Base-by-base conservation (phyloP, 345 rosid genomes). In the Brassica cretica region DNA sequence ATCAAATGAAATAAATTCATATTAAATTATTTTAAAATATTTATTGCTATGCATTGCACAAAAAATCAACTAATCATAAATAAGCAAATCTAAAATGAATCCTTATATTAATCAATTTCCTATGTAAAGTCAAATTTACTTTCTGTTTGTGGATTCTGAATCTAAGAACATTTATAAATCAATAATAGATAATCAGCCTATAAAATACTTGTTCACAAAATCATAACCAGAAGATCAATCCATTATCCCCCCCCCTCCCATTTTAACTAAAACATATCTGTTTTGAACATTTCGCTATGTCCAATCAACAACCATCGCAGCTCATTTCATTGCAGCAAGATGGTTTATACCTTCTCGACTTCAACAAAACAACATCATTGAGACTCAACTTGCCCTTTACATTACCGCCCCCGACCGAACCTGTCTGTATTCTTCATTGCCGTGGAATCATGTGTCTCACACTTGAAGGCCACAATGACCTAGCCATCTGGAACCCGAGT, bases 361-460 rank as follows among this genome's bases (percentile, higher is more conserved):
- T 65, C 24, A 64, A 33, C 21, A 1, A 33, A 49, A 65, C 35
- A 1, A 63, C 16, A 10, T 61, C 61, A 6, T 24, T 24, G 16
- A 74, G 53, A 35, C 77, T 64, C 4, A 8, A 51, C 21, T 51
- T 65, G 63, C 71, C 71, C 24, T 64, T 74, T 19, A 19, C 71
- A 32, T 74, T 74, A 74, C 77, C 37, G 2, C 14, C 5, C 15
- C 29, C 29, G 63, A 62, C 68, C 61, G 62, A 73, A 73, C 60
- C 76, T 18, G 71, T 64, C 0, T 65, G 64, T 30, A 66, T 74
- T 55, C 71, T 53, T 32, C 70, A 65, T 64, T 74, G 65, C 35
- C 32, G 53, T 53, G 77, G 64, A 53, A 53, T 64, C 64, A 30
- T 74, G 19, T 65, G 77, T 74, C 37, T 74, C 71, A 74, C 64